Conservation (phyloP, 768 basidiomycete genomes). For the Podaxis mareebaensis region DNA sequence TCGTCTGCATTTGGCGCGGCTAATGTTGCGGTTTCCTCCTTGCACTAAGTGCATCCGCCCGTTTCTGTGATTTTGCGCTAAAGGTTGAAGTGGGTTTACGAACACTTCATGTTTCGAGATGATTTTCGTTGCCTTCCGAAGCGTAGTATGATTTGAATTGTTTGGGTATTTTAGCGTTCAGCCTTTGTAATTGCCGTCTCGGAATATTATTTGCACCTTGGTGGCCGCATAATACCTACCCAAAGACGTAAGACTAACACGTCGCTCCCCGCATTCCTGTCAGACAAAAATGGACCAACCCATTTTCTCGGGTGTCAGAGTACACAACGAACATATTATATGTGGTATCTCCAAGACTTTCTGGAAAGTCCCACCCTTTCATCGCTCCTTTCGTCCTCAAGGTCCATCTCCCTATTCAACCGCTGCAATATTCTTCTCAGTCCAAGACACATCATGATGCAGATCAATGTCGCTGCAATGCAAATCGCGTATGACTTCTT, state of each 20-base stretch:
- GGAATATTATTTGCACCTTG: constrained; percentile 1
- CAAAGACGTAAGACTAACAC: too few relatives aligned
- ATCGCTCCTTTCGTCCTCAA: constrained; percentile 34
- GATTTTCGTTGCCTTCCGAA: neutral
- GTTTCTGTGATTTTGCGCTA: constrained; percentile 20
- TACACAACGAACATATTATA: neutral
- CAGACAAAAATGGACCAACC: too few relatives aligned
- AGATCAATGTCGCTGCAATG: constrained; percentile 53
- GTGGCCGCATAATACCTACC: neutral
- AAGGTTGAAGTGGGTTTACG: constrained; percentile 9
- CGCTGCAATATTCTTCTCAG: constrained; percentile 45
- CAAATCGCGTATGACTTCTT: constrained; percentile 71
- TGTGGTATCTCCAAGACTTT: constrained; percentile 14
- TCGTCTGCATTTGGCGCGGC: constrained; percentile 8
- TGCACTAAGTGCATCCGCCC: constrained; percentile 19
- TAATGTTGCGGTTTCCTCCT: constrained; percentile 3
- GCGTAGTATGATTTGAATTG: constrained; percentile 7
- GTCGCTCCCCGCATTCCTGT: too few relatives aligned
- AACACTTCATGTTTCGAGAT: constrained; percentile 1
- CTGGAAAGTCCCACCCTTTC: constrained; percentile 34
- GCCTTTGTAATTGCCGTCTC: constrained; percentile 6
- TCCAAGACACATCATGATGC: constrained; percentile 49
- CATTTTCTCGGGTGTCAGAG: too few relatives aligned
- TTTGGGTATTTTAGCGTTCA: constrained; percentile 1
- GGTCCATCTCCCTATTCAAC: constrained; percentile 41